A percentile compares a stretch with the other conserved stretches of the same genome.
Evolutionary conservation across 768 basidiomycete genomes (phyloP).

Genomic region (Naganishia friedmannii): DNA sequence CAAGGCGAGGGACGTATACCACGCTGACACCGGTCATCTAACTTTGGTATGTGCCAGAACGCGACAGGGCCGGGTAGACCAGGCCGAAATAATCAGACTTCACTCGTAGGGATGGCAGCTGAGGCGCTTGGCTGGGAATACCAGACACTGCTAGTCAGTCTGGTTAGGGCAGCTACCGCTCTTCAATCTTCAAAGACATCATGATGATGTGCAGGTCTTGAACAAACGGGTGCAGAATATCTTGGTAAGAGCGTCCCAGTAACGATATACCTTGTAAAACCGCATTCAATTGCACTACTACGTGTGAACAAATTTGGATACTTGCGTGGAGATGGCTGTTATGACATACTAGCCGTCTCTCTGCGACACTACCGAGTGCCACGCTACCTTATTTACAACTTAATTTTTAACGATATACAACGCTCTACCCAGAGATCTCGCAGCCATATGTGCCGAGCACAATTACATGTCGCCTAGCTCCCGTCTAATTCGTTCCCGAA

Average conservation of each 20-base stretch:
- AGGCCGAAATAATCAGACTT: constrained; percentile 43
- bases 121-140: constrained; percentile 46
- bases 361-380: background rate
- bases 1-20: too few relatives aligned
- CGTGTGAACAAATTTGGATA: background rate
- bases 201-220: background rate
- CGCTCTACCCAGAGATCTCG: background rate
- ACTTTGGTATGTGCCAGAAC: constrained; percentile 34
- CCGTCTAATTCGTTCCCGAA: constrained; percentile 51
- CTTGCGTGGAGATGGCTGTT: background rate
- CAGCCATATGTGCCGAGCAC: background rate
- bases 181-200: background rate
- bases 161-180: constrained; percentile 32
- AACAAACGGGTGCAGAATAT: too few relatives aligned
- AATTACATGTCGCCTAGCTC: constrained; percentile 35
- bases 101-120: constrained; percentile 42
- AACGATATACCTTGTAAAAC: background rate
- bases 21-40: background rate
- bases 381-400: constrained; percentile 2
- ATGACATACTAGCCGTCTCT: constrained; percentile 5
- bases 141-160: constrained; percentile 33
- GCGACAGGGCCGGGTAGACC: constrained; percentile 46
- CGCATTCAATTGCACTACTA: background rate
- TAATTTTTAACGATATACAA: background rate
- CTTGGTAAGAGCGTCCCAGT: background rate